Evolutionary conservation across 306 rosid species (phyloP).

Genomic region (Acacia crassicarpa): DNA sequence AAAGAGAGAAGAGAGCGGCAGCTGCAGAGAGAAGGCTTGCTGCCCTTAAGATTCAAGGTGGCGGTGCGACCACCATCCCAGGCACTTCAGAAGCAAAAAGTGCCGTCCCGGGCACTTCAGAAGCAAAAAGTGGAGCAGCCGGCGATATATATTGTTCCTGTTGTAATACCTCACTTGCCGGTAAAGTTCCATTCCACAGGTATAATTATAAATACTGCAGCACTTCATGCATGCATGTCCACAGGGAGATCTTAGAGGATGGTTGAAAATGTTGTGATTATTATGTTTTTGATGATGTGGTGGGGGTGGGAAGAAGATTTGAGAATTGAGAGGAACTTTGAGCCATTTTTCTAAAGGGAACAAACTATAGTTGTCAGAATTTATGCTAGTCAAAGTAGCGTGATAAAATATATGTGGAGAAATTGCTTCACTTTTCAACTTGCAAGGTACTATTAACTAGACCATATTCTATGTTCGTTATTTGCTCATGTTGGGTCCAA

Average conservation of each 20-base stretch:
- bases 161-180: constrained; percentile 75
- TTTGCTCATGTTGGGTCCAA: too few relatives aligned
- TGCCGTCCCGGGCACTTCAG: constrained; percentile 41
- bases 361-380: background rate
- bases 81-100: constrained; percentile 41
- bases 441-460: too few relatives aligned
- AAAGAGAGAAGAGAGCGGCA: constrained; percentile 93
- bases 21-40: constrained; percentile 86
- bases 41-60: constrained; percentile 48
- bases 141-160: constrained; percentile 72
- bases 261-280: constrained; percentile 34
- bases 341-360: background rate
- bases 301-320: background rate
- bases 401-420: background rate
- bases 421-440: background rate
- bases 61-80: constrained; percentile 21
- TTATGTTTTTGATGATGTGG: background rate
- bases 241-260: constrained; percentile 79
- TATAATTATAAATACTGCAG: constrained; percentile 95
- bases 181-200: constrained; percentile 86
- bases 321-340: background rate
- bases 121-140: constrained; percentile 43
- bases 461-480: too few relatives aligned
- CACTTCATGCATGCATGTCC: constrained; percentile 95
- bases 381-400: background rate